Conservation (phyloP, 441 rosid genomes). For the Adansonia madagascariensis region DNA sequence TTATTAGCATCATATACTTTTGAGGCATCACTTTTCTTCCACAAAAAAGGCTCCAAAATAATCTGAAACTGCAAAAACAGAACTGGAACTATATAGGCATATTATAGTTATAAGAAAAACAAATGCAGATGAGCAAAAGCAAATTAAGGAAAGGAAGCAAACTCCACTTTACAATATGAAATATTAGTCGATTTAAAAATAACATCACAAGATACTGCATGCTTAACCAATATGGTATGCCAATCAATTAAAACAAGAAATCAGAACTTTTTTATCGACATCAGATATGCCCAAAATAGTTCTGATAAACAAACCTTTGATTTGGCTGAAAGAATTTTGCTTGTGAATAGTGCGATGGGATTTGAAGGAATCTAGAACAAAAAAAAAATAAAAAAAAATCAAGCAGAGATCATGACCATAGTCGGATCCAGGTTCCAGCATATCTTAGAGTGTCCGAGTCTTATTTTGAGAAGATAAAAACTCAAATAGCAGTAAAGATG, state of each 20-base stretch:
- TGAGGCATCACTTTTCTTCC: constrained; percentile 69
- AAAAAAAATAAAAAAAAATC: constrained; percentile 12
- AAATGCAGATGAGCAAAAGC: not conserved
- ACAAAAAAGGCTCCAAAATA: constrained; percentile 81
- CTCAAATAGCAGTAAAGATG: constrained; percentile 17
- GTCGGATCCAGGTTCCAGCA: constrained; percentile 17
- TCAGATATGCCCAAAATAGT: not conserved
- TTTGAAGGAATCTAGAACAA: constrained; percentile 70
- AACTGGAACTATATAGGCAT: constrained; percentile 8
- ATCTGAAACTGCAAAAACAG: constrained; percentile 63
- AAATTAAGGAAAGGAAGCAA: not conserved
- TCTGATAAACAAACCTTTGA: constrained; percentile 69
- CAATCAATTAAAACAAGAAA: not conserved
- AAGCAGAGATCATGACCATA: constrained; percentile 27
- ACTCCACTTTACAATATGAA: not conserved
- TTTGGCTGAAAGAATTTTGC: constrained; percentile 73
- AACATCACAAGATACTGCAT: not conserved
- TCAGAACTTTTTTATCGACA: not conserved
- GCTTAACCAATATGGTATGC: not conserved
- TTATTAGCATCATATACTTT: constrained; percentile 43
- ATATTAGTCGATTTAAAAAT: constrained; percentile 4
- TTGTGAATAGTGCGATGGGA: constrained; percentile 67
- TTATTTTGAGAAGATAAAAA: constrained; percentile 8
- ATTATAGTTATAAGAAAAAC: not conserved
- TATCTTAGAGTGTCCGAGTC: constrained; percentile 13